phyloP scores from a whole-genome alignment of 1,139 yeast genomes.

The Zygosaccharomyces sapae region DNA sequence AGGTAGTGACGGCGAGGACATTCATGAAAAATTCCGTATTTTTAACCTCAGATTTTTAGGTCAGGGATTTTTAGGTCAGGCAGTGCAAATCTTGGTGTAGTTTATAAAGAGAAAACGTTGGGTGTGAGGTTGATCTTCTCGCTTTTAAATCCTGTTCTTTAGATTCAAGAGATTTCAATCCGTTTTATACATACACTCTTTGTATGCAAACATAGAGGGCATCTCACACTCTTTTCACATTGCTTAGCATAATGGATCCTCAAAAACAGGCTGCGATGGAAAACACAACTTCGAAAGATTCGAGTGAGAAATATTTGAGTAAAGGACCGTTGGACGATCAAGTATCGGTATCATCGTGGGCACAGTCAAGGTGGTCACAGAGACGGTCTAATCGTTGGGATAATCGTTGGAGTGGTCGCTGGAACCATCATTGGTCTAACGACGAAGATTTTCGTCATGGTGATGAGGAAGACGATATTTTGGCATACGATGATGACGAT shows the following conservation, averaged over 20 bases:
- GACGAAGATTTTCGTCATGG: not conserved
- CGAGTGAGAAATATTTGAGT: not conserved
- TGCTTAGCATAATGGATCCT: not conserved
- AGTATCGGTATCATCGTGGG: not conserved
- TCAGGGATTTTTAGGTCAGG: no score
- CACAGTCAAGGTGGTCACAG: not conserved
- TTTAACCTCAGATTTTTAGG: no score
- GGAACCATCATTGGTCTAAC: not conserved
- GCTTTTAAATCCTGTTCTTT: no score
- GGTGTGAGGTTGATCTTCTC: no score
- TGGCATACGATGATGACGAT: slow-evolving; percentile 13
- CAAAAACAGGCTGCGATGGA: not conserved
- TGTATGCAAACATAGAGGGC: no score
- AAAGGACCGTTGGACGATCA: not conserved
- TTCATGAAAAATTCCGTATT: not conserved
- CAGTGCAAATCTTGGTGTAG: not conserved
- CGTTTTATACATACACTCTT: no score
- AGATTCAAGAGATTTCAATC: no score
- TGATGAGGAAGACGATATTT: not conserved
- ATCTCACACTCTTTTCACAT: no score
- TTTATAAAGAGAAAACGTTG: not conserved
- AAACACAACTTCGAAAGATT: not conserved
- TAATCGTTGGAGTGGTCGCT: slow-evolving; percentile 3
- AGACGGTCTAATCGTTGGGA: slow-evolving; percentile 1
- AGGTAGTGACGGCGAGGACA: not conserved